phyloP scores from a whole-genome alignment of 106 monocot species.

The Apostasia ramifera region DNA sequence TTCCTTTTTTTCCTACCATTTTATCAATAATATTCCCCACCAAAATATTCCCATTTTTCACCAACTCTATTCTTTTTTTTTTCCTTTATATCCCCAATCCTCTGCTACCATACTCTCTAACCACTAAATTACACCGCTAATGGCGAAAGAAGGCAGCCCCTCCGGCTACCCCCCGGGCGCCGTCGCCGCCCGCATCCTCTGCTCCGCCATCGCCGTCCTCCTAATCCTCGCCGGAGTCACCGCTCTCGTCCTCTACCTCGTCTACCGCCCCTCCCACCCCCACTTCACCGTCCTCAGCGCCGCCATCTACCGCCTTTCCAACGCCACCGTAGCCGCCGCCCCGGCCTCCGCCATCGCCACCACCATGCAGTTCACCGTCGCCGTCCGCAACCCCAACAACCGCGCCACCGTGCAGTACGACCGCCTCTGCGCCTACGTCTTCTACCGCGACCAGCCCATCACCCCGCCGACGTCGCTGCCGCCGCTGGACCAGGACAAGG shows the following conservation, averaged over 20 bases:
- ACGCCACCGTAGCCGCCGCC: conserved; percentile 20
- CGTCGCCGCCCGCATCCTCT: conserved; percentile 23
- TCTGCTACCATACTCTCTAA: too few relatives aligned
- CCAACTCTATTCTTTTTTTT: too few relatives aligned
- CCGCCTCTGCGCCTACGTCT: conserved; percentile 39
- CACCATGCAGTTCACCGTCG: conserved; percentile 60
- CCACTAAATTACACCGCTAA: not conserved
- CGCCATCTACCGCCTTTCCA: conserved; percentile 45
- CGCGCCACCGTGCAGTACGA: conserved; percentile 41
- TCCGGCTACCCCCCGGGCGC: not conserved
- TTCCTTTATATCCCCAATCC: too few relatives aligned
- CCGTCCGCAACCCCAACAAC: conserved; percentile 55
- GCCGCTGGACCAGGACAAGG: conserved; percentile 38
- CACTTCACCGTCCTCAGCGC: conserved; percentile 45
- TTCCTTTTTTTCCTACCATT: too few relatives aligned
- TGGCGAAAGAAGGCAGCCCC: not conserved
- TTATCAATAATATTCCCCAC: too few relatives aligned
- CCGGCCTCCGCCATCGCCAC: conserved; percentile 37
- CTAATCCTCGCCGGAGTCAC: conserved; percentile 27
- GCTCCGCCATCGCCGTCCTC: conserved; percentile 26
- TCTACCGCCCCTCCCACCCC: conserved; percentile 62
- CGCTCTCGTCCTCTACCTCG: conserved; percentile 43
- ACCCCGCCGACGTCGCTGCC: conserved; percentile 46
- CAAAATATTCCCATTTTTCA: too few relatives aligned
- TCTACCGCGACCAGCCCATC: conserved; percentile 55